Evolutionary conservation across 2,329 filamentous ascomycete species (phyloP), one percentile per base, ranked within the genome.

Genomic region (Dryadomyces quercivorus): DNA sequence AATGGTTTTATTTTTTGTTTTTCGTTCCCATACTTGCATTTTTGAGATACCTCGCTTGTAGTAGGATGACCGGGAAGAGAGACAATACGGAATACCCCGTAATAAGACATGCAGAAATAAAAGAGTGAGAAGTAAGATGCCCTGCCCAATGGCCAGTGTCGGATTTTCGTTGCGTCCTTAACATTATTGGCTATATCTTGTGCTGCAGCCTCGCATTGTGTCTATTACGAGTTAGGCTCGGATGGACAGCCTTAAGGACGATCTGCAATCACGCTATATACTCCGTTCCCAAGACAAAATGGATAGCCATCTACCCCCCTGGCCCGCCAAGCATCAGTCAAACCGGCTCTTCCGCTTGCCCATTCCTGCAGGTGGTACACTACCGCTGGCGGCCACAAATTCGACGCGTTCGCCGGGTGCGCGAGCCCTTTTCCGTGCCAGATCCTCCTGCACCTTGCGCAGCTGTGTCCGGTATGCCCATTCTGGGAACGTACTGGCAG

Each of bases 391-490:
- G 3, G 69, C 54, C 18, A 80, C 76, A 66, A 82, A 82, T 16
- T 78, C 75, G 1, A 81, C 66, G 1, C 69, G 64, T 26, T 69
- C 67, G 0, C 75, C 75, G n/a, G 61, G 63, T 2, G 61, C 62
- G 59, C 72, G 70, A 18, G 74, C 73, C 59, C 70, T 70, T 55
- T 75, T 70, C 64, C 71, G 74, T 26, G 65, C 66, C 21, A 70
- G 60, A 46, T 68, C 72, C 45, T 73, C 72, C 59, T 78, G 76
- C 55, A 67, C 71, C 62, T 71, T 73, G 26, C 72, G 69, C 56
- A 84, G 64, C 57, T 70, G 69, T 36, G 74, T 73, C 54, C 73
- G 72, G 57, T 71, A 79, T 1, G 79, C 80, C 68, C 72, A 73
- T 10, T 72, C 68, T 0, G 82, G 81, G 57, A 85, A 79, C 26